These are phyloP conservation scores for Leucogyrophana mollusca DNA, from an alignment of 768 basidiomycete species.

Conservation along the genomic window DNA sequence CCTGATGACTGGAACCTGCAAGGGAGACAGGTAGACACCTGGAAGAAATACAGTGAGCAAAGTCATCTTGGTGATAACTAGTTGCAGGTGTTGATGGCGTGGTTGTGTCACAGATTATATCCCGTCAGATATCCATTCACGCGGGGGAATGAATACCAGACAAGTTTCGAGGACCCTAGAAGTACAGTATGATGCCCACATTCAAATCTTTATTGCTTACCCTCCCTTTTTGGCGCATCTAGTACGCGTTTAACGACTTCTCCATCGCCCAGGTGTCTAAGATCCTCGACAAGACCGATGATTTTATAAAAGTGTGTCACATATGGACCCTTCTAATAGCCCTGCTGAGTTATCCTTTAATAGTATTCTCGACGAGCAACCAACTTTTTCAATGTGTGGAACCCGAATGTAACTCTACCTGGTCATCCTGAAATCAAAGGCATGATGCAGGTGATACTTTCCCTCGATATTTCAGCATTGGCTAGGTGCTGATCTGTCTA, in stretches of 20 bases:
- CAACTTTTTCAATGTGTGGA: conserved; percentile 62
- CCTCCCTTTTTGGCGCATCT: not conserved
- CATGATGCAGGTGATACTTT: conserved; percentile 53
- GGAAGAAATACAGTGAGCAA: conserved; percentile 50
- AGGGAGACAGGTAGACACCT: conserved; percentile 54
- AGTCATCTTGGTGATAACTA: not conserved
- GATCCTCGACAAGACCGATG: conserved; percentile 45
- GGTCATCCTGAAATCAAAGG: conserved; percentile 45
- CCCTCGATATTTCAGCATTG: not conserved
- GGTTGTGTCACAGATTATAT: conserved; percentile 22
- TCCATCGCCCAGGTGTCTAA: conserved; percentile 64
- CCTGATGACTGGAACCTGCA: conserved; percentile 63
- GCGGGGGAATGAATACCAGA: conserved; percentile 58
- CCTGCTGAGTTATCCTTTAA: not conserved
- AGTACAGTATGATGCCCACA: conserved; percentile 28
- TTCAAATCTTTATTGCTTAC: not conserved
- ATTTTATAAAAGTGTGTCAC: conserved; percentile 46
- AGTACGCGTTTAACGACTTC: conserved; percentile 68
- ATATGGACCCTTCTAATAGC: not conserved
- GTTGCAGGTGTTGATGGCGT: not conserved
- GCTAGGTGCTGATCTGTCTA: not conserved
- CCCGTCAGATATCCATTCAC: conserved; percentile 27
- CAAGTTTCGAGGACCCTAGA: conserved; percentile 64
- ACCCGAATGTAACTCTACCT: conserved; percentile 52
- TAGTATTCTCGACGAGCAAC: conserved; percentile 55